Evolutionary conservation across 2,329 filamentous ascomycete species (phyloP), one percentile per base, ranked within the genome.

Genomic region (Aplosporella prunicola): DNA sequence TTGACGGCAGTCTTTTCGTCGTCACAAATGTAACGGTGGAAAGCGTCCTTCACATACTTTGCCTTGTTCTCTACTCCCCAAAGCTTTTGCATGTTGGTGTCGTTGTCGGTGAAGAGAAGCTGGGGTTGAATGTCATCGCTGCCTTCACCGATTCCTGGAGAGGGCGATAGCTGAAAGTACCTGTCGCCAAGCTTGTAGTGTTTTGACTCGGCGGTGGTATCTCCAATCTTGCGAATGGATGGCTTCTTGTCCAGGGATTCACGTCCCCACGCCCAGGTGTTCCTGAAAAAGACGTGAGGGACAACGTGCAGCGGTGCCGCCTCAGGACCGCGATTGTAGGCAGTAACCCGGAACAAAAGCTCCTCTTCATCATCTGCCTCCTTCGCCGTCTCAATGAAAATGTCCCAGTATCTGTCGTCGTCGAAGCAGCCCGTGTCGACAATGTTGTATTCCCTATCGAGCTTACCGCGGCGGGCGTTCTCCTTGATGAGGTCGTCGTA

Each of bases 261-360:
- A 45, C 82, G 75, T 15, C 88, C 89, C 89, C 89, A 96, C 25
- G 82, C 76, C 91, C 91, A 96, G 3, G 88, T 95, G 60, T 96
- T 96, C 46, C 89, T 78, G 68, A 95, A 96, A 86, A 88, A 95
- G 35, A 94, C 77, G 43, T 96, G 91, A 7, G 89, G 89, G 28
- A 95, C 68, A 52, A 96, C 94, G 61, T 96, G 91, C 38, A 96
- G 67, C 15, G 87, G 88, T 10, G 91, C 89, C 10, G 85, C 78
- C 36, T 95, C 85, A 5, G 86, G 83, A 11, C 91, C 89, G 50
- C 91, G 77, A 57, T 96, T 96, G 81, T 91, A 96, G 29, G 88
- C 89, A 9, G 89, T 95, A 29, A 96, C 82, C 52, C 91, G 84
- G 67, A 95, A 96, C 20, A 93, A 69, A 9, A 96, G 68, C 63